Evolutionary conservation across 768 basidiomycete species (phyloP).

Genomic region (Boletus coccyginus): DNA sequence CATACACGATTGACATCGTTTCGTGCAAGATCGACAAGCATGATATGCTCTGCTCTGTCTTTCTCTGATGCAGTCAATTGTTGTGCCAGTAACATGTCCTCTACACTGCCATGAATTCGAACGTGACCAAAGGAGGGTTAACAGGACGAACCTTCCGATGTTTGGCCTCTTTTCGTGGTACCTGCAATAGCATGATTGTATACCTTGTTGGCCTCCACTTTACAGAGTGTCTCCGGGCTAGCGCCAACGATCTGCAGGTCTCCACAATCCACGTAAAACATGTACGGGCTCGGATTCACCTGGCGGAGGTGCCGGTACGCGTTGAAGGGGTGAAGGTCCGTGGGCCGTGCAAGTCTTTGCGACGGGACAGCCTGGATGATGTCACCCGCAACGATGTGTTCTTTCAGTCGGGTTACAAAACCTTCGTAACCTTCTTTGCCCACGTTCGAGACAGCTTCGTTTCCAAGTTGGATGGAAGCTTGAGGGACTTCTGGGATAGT

Average conservation of each 20-base stretch:
- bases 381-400: slow-evolving; percentile 94
- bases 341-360: slow-evolving; percentile 83
- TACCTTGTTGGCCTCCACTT: slow-evolving; percentile 88
- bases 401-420: slow-evolving; percentile 89
- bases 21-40: slow-evolving; percentile 96
- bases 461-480: slow-evolving; percentile 58
- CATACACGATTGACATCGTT: slow-evolving; percentile 99
- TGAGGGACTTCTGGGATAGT: slow-evolving; percentile 66
- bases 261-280: slow-evolving; percentile 96
- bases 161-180: slow-evolving; percentile 85
- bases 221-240: slow-evolving; percentile 96
- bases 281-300: slow-evolving; percentile 97
- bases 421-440: slow-evolving; percentile 89
- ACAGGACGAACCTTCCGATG: slow-evolving; percentile 65
- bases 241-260: slow-evolving; percentile 96
- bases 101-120: slow-evolving; percentile 41
- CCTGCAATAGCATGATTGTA: slow-evolving; percentile 99
- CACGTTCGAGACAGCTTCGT: slow-evolving; percentile 80
- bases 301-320: slow-evolving; percentile 91
- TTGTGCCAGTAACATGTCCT: slow-evolving; percentile 80
- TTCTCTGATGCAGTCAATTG: slow-evolving; percentile 83
- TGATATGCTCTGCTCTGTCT: slow-evolving; percentile 97
- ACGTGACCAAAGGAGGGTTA: not conserved
- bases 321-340: slow-evolving; percentile 93
- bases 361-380: slow-evolving; percentile 99